Conservation (phyloP, 1,139 yeast genomes). For the Chernovozyma sophiae-reginae region DNA sequence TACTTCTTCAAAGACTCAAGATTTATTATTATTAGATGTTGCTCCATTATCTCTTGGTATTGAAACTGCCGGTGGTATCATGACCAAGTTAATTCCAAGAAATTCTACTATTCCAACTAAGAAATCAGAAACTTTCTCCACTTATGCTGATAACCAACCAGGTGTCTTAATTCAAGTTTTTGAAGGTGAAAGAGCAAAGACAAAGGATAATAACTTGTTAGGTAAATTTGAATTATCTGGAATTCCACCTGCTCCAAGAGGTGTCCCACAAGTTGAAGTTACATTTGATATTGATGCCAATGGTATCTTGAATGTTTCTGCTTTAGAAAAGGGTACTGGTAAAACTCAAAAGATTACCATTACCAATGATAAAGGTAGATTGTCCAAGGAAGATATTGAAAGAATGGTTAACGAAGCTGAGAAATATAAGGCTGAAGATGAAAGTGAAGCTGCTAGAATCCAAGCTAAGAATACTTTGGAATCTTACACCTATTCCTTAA, state of each 20-base stretch:
- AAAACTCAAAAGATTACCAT: constrained; percentile 37
- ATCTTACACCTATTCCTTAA: constrained; percentile 81
- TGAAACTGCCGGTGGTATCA: constrained; percentile 95
- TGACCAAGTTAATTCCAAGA: constrained; percentile 94
- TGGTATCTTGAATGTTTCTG: constrained; percentile 91
- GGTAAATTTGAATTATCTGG: constrained; percentile 94
- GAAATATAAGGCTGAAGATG: constrained; percentile 37
- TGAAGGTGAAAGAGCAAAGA: constrained; percentile 96
- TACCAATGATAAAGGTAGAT: constrained; percentile 47
- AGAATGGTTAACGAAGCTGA: constrained; percentile 48
- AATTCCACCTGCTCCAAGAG: constrained; percentile 98
- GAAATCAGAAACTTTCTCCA: constrained; percentile 92
- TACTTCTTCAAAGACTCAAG: constrained; percentile 72
- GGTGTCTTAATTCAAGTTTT: constrained; percentile 91
- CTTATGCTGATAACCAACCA: constrained; percentile 95
- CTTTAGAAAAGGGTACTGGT: constrained; percentile 94
- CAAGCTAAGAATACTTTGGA: constrained; percentile 79
- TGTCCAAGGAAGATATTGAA: constrained; percentile 46
- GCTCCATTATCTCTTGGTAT: constrained; percentile 93
- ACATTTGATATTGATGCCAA: constrained; percentile 91
- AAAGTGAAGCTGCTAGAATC: constrained; percentile 34
- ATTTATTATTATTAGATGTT: constrained; percentile 83
- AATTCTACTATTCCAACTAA: constrained; percentile 95
- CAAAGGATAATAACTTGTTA: constrained; percentile 88
- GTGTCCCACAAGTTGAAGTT: constrained; percentile 94